phyloP scores from a whole-genome alignment of 106 monocot genomes.

The Triglochin maritima region DNA sequence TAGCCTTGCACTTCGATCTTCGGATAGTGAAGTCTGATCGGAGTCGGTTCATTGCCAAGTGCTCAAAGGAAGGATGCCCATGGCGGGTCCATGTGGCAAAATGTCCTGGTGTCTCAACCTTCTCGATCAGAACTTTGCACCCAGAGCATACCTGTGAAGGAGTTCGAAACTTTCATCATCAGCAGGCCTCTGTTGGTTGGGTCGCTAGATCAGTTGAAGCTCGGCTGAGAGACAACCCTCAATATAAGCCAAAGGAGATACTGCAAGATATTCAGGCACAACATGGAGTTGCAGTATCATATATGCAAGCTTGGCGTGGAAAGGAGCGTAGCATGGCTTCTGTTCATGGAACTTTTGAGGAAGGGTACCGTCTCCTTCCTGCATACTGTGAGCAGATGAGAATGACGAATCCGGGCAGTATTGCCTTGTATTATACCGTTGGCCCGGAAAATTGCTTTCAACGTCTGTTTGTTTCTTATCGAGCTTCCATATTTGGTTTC shows the following conservation, averaged over 20 bases:
- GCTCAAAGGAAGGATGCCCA: constrained; percentile 90
- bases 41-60: constrained; percentile 91
- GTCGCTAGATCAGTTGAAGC: constrained; percentile 93
- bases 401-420: constrained; percentile 77
- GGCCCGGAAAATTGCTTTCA: constrained; percentile 82
- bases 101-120: constrained; percentile 74
- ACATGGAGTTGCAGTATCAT: constrained; percentile 92
- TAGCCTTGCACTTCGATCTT: constrained; percentile 89
- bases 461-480: constrained; percentile 70
- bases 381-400: constrained; percentile 78
- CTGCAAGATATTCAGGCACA: constrained; percentile 85
- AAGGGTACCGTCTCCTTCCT: constrained; percentile 81
- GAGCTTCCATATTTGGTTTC: constrained; percentile 83
- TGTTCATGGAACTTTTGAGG: constrained; percentile 91
- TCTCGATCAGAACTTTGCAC: constrained; percentile 88
- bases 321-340: constrained; percentile 95
- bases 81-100: constrained; percentile 96
- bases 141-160: constrained; percentile 85
- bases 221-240: constrained; percentile 72
- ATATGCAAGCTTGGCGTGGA: constrained; percentile 99
- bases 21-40: constrained; percentile 92
- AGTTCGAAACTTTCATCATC: constrained; percentile 74
- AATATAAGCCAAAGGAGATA: constrained; percentile 92
- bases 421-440: constrained; percentile 58
- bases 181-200: constrained; percentile 98